Conservation (phyloP, 257 asterid species). For the Solanum rostratum region DNA sequence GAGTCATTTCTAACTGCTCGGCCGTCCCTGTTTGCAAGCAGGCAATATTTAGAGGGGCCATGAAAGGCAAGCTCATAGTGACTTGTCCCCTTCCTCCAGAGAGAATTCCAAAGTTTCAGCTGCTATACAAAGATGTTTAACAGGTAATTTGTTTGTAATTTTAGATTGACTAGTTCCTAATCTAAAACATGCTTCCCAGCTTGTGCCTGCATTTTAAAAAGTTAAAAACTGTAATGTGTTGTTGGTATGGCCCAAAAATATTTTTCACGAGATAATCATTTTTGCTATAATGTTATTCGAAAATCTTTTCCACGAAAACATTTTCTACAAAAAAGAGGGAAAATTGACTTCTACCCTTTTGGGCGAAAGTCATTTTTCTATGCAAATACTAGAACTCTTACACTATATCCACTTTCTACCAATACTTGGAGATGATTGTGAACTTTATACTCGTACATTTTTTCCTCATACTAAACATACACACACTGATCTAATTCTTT, state of each 20-base stretch:
- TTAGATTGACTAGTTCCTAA: neutral
- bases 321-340: neutral
- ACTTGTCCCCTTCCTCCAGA: conserved; percentile 86
- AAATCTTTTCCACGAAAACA: neutral
- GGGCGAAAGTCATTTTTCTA: neutral
- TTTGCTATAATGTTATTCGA: neutral
- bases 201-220: neutral
- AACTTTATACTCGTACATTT: neutral
- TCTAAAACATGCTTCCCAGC: neutral
- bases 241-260: neutral
- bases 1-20: neutral
- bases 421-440: neutral
- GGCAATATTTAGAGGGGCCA: conserved; percentile 90
- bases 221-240: neutral
- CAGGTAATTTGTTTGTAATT: conserved; percentile 1
- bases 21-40: conserved; percentile 15
- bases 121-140: conserved; percentile 77
- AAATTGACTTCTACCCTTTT: neutral
- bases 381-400: neutral
- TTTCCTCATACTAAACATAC: neutral
- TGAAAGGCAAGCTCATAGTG: conserved; percentile 89
- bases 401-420: neutral
- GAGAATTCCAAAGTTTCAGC: conserved; percentile 67
- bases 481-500: neutral
- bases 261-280: neutral